Evolutionary conservation across 2,329 filamentous ascomycete species (phyloP), one percentile per base, ranked within the genome.

Genomic region (Metarhizium robertsii): DNA sequence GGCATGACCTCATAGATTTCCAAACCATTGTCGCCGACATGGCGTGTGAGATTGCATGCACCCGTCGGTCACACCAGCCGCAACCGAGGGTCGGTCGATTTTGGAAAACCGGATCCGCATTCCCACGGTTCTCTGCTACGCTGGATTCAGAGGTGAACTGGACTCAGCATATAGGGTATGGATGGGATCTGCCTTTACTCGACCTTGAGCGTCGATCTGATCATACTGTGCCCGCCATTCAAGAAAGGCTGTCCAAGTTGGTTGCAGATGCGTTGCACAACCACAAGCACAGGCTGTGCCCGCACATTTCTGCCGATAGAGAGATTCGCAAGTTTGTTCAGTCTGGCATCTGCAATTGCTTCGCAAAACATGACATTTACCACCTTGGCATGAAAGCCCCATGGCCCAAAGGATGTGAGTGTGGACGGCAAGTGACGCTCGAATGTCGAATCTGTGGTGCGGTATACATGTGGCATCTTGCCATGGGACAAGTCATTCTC

Each of bases 381-480:
- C 40, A 2, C 18, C 16, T 14, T 29, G 13, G 16, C 43, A 20
- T 6, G 43, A 10, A 50, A 38, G 13, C 20, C n/a, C 3, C 45
- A 38, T 54, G 18, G 38, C 18, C n/a, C 38, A 20, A 40, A 51
- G 45, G 4, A n/a, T 0, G 6, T 10, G 30, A 18, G 1, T 52
- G 48, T 52, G 14, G 18, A 40, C 13, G 49, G 16, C 30, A 42
- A 52, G 38, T 0, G 5, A n/a, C 16, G 2, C 32, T 55, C 7
- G 40, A 54, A 14, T 55, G 53, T 34, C 48, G 53, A 13, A 34
- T 52, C 32, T 55, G 53, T 18, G 53, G 48, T 50, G 48, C 49
- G 13, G 14, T 47, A 6, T 55, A 40, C 49, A 48, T 48, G 29
- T 55, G 48, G 40, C 20, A 36, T 29, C 47, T 36, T 32, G 45